A percentile compares a stretch with the other conserved stretches of the same genome.
Conservation (phyloP, 2,329 filamentous ascomycete species). For the Metarhizium sp. region DNA sequence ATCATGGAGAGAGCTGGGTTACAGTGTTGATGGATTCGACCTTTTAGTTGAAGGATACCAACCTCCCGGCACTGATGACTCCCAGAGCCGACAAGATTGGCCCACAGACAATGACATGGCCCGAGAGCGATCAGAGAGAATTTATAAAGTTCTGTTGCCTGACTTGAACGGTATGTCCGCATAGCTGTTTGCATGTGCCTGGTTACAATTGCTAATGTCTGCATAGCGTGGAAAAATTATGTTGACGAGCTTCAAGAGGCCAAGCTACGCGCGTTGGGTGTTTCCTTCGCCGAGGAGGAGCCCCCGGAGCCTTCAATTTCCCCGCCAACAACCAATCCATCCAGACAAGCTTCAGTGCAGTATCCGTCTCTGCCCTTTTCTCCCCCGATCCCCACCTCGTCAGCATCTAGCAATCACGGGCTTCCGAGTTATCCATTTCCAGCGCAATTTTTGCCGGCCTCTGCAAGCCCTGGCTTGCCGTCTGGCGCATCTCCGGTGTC, state of each 20-base stretch:
- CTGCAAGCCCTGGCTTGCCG: conserved; percentile 53
- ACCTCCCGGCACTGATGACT: conserved; percentile 30
- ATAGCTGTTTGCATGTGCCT: background rate
- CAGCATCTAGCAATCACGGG: conserved; percentile 59
- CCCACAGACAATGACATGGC: conserved; percentile 51
- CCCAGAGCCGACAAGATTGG: conserved; percentile 61
- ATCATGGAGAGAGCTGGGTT: conserved; percentile 61
- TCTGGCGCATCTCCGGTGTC: conserved; percentile 66
- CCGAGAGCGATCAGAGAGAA: conserved; percentile 41
- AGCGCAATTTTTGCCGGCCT: conserved; percentile 48
- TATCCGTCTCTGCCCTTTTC: conserved; percentile 74
- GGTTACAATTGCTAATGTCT: conserved; percentile 7
- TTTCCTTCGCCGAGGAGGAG: conserved; percentile 70
- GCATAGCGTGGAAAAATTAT: conserved; percentile 61
- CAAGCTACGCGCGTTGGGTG: conserved; percentile 84
- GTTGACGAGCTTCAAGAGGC: conserved; percentile 78
- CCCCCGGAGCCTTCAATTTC: conserved; percentile 56
- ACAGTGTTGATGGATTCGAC: conserved; percentile 60
- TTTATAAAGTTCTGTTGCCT: conserved; percentile 58
- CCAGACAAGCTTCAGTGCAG: conserved; percentile 61
- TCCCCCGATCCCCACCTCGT: conserved; percentile 71
- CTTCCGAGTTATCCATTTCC: conserved; percentile 48
- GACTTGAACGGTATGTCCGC: conserved; percentile 49
- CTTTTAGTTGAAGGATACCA: conserved; percentile 38
- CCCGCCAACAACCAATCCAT: conserved; percentile 51